These are phyloP conservation scores for Schizothecium vesticola DNA, from an alignment of 495 filamentous ascomycete genomes.

Conservation along the genomic window DNA sequence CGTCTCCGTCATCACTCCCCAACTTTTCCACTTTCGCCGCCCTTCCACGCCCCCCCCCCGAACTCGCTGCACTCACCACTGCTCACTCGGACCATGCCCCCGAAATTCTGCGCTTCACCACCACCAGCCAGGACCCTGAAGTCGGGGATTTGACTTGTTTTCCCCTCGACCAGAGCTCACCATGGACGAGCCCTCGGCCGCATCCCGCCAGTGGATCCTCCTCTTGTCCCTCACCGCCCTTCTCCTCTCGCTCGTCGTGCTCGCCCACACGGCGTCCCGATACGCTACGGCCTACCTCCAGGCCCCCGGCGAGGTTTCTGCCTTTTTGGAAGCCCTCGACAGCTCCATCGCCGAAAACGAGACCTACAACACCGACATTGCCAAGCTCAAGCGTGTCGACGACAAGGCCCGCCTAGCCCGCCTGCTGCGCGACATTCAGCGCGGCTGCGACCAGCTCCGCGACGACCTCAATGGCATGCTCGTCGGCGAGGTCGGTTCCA, in stretches of 20 bases:
- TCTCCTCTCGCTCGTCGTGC: constrained; percentile 39
- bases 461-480: constrained; percentile 45
- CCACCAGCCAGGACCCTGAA: constrained; percentile 7
- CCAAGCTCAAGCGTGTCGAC: constrained; percentile 44
- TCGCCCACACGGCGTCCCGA: constrained; percentile 36
- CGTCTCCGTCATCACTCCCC: background rate
- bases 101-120: background rate
- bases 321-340: constrained; percentile 47
- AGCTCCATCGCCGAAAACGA: constrained; percentile 47
- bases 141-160: constrained; percentile 1
- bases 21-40: background rate
- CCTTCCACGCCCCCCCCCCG: background rate
- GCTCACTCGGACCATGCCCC: background rate
- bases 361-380: constrained; percentile 50
- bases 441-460: constrained; percentile 48
- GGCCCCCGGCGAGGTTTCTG: constrained; percentile 44
- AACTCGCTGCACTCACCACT: background rate
- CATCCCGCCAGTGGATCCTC: constrained; percentile 37
- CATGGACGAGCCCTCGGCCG: constrained; percentile 36
- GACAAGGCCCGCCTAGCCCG: constrained; percentile 47
- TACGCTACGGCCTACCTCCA: constrained; percentile 44
- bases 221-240: constrained; percentile 45
- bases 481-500: constrained; percentile 30
- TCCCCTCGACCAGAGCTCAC: background rate
- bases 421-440: constrained; percentile 50